Conservation (phyloP, 2,329 filamentous ascomycete species). For the Seiridium cupressi region DNA sequence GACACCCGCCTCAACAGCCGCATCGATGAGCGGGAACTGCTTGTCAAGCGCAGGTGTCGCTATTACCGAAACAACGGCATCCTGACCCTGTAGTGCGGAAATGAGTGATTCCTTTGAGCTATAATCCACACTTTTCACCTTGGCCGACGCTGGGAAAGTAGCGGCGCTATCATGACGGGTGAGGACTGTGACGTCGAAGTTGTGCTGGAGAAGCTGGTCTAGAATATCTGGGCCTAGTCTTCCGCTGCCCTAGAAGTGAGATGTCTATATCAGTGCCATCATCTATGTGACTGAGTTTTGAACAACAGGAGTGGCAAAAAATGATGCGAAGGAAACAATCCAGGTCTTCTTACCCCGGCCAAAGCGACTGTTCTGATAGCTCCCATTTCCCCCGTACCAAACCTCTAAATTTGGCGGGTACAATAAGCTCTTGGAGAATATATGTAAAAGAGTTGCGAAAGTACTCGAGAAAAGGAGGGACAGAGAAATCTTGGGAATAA, state of each 20-base stretch:
- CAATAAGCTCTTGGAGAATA: too few relatives aligned
- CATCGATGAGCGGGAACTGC: conserved; percentile 54
- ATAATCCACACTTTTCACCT: not conserved
- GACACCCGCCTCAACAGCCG: conserved; percentile 55
- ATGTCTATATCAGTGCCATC: not conserved
- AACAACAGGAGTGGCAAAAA: too few relatives aligned
- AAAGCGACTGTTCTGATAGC: not conserved
- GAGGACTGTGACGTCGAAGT: not conserved
- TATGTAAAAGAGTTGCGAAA: too few relatives aligned
- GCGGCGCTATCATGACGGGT: not conserved
- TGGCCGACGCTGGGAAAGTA: not conserved
- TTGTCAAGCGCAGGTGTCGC: conserved; percentile 19
- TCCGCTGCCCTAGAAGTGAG: not conserved
- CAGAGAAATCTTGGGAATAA: too few relatives aligned
- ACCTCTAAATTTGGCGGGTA: not conserved
- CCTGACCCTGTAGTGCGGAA: conserved; percentile 50
- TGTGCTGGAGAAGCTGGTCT: not conserved
- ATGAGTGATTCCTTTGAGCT: conserved; percentile 16
- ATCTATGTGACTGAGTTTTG: not conserved
- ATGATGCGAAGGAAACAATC: not conserved
- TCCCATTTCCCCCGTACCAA: not conserved
- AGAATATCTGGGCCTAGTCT: not conserved
- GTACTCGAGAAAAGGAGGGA: too few relatives aligned
- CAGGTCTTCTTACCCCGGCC: not conserved
- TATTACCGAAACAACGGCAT: conserved; percentile 56